These are phyloP conservation scores for Stipa capillata DNA, from an alignment of 176 grass and related monocot species.

Conservation along the genomic window DNA sequence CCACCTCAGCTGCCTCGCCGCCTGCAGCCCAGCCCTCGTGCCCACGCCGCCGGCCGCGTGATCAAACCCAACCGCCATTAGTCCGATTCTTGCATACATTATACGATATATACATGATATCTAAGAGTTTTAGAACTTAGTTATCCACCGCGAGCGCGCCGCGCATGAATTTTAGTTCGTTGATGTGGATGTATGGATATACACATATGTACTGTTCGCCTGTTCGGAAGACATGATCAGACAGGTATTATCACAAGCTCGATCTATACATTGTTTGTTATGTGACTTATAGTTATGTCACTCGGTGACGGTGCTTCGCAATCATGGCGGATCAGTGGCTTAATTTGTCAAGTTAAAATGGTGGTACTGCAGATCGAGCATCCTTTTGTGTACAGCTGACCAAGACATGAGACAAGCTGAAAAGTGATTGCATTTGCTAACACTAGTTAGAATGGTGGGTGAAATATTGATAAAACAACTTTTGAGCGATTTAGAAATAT, in stretches of 20 bases:
- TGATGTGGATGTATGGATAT: background rate
- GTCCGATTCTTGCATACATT: too few relatives aligned
- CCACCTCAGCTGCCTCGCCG: conserved; percentile 4
- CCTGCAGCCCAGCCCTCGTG: background rate
- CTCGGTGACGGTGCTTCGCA: background rate
- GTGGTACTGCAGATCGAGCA: too few relatives aligned
- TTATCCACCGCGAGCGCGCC: background rate
- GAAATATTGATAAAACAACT: too few relatives aligned
- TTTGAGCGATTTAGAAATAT: too few relatives aligned
- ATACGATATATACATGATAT: too few relatives aligned
- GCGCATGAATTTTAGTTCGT: background rate
- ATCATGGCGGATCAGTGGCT: background rate
- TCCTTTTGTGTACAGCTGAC: background rate
- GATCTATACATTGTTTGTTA: background rate
- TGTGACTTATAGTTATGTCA: background rate
- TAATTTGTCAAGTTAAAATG: background rate
- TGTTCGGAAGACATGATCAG: background rate
- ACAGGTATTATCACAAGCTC: background rate
- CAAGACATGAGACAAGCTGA: background rate
- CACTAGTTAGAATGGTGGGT: too few relatives aligned
- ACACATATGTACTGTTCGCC: background rate
- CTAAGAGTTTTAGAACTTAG: too few relatives aligned
- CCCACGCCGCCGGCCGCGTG: background rate
- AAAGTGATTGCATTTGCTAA: background rate
- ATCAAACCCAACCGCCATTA: background rate